Evolutionary conservation across 768 basidiomycete genomes (phyloP), one percentile per base, ranked within the genome.

Genomic region (Boletus insuetus): DNA sequence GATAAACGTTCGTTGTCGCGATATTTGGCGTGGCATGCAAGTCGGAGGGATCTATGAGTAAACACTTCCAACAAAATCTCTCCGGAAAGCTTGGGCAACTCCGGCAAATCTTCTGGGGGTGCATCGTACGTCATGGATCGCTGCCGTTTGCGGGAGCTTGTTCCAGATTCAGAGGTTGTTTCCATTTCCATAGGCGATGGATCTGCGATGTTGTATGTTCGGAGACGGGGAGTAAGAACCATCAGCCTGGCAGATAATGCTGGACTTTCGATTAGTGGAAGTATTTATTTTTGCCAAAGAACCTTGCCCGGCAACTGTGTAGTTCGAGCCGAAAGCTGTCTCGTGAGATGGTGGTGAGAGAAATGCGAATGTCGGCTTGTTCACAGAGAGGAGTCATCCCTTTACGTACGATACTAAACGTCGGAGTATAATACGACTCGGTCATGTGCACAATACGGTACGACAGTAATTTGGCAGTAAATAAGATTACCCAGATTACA

Each of bases 61-160:
- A 81, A 89, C 49, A 88, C 83, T 60, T 86, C 81, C 49, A 90
- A 78, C 59, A 84, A 73, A 37, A 82, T 72, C 48, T 85, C 81
- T 53, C 75, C 77, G 31, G 75, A 74, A 54, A 82, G 73, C 65
- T 74, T 76, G 43, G 82, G 87, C 56, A 82, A 66, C 22, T 73
- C 73, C 47, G 78, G 81, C 49, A 72, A 63, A 53, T 68, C 69
- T 55, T 61, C 66, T 46, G 61, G 63, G 17, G 56, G 56, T 49
- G 56, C 65, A 54, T 66, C 64, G 53, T 64, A 64, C 53, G 66
- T 72, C 56, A 64, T 44, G 49, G 73, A 69, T 54, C 70, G 71
- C 49, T 72, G 69, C 49, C 75, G 75, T 62, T 77, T 79, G 67
- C 75, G 67, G 43, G 66, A 64, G 41, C 53, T 53, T 56, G 64